phyloP scores from a whole-genome alignment of 192 early-diverging fungal genomes.

The Thamnidium elegans region DNA sequence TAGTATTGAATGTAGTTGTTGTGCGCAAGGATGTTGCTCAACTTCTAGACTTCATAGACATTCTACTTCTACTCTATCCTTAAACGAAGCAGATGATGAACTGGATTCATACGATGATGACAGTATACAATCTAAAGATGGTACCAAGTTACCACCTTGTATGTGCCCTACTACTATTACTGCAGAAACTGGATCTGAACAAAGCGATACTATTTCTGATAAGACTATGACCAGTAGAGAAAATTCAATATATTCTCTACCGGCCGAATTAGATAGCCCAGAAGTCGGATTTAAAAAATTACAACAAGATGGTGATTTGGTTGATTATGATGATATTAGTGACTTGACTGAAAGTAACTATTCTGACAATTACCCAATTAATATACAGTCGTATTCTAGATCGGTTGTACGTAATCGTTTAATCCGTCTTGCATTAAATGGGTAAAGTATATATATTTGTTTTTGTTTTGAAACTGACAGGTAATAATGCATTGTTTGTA shows the following conservation, averaged over 20 bases:
- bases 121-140: no score
- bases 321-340: slow-evolving; percentile 1
- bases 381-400: neutral
- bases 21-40: neutral
- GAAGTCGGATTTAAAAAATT: neutral
- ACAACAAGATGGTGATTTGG: slow-evolving; percentile 5
- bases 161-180: no score
- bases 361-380: neutral
- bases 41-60: neutral
- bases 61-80: no score
- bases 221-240: neutral
- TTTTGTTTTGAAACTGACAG: neutral
- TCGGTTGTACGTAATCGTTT: slow-evolving; percentile 12
- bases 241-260: slow-evolving; percentile 3
- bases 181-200: no score
- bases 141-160: no score
- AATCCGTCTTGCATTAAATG: slow-evolving; percentile 22
- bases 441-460: slow-evolving; percentile 12
- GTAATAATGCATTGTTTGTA: neutral
- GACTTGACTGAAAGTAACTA: neutral
- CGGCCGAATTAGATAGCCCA: neutral
- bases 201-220: no score
- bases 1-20: neutral
- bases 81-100: slow-evolving; percentile 9
- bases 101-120: neutral